phyloP scores from a whole-genome alignment of 1,284 basidiomycete genomes.

The Cryptococcus depauperatus region DNA sequence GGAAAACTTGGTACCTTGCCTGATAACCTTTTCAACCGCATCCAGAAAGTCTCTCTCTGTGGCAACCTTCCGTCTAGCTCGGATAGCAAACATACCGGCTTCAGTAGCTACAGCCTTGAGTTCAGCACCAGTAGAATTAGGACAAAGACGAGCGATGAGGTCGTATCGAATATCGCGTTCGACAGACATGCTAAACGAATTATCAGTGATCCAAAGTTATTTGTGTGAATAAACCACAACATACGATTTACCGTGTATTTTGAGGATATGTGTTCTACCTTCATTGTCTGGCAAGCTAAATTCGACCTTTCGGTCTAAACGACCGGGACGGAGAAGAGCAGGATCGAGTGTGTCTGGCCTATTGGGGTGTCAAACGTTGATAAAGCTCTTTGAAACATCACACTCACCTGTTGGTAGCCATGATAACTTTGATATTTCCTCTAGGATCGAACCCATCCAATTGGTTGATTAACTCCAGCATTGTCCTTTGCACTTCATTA shows the following conservation, averaged over 20 bases:
- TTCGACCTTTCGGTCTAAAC: constrained; percentile 91
- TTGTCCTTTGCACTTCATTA: constrained; percentile 99
- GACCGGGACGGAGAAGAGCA: constrained; percentile 88
- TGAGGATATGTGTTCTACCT: constrained; percentile 91
- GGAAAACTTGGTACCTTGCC: constrained; percentile 95
- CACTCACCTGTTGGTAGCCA: constrained; percentile 89
- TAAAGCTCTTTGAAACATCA: neutral
- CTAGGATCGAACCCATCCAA: constrained; percentile 96
- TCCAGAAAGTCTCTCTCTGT: constrained; percentile 97
- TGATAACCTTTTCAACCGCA: constrained; percentile 95
- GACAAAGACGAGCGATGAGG: constrained; percentile 91
- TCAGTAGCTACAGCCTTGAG: constrained; percentile 94
- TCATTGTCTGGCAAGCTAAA: constrained; percentile 94
- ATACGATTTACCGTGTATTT: constrained; percentile 95
- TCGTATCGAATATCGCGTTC: constrained; percentile 97
- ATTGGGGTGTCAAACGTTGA: constrained; percentile 3
- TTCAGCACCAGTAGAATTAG: constrained; percentile 97
- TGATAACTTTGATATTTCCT: constrained; percentile 98
- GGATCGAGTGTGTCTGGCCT: constrained; percentile 98
- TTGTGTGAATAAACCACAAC: constrained; percentile 38
- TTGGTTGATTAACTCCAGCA: constrained; percentile 99
- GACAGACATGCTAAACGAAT: too few species aligned
- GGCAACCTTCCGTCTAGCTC: constrained; percentile 90
- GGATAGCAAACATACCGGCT: constrained; percentile 99
- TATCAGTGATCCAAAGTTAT: too few species aligned